These are phyloP conservation scores for Bipolaris victoriae DNA, from an alignment of 2,329 filamentous ascomycete genomes.

Conservation along the genomic window DNA sequence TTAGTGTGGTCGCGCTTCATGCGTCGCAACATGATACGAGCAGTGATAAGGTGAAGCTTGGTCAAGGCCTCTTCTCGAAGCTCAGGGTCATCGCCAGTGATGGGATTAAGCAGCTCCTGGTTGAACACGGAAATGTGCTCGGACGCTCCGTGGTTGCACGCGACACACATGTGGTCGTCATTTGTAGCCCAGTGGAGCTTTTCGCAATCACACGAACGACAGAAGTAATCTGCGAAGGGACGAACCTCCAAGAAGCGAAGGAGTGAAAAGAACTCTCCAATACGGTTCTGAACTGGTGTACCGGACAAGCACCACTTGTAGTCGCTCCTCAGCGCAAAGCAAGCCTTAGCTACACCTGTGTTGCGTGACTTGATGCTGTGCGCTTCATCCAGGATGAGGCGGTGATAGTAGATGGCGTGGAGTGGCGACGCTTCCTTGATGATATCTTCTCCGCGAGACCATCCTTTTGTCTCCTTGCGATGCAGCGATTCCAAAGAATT, in stretches of 20 bases:
- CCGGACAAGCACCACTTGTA: constrained; percentile 97
- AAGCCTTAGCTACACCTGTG: constrained; percentile 91
- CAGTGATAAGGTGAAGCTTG: constrained; percentile 87
- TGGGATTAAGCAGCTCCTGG: constrained; percentile 88
- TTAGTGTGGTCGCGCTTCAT: constrained; percentile 93
- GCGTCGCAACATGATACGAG: constrained; percentile 92
- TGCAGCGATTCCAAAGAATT: constrained; percentile 88
- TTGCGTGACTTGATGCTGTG: constrained; percentile 92
- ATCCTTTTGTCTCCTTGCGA: constrained; percentile 90
- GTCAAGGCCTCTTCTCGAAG: constrained; percentile 73
- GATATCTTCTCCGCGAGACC: constrained; percentile 77
- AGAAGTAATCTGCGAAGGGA: constrained; percentile 93
- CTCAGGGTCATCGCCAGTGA: constrained; percentile 55
- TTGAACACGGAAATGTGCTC: constrained; percentile 85
- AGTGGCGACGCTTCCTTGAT: constrained; percentile 79
- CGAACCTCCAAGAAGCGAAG: constrained; percentile 87
- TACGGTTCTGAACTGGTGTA: constrained; percentile 94
- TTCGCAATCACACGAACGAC: constrained; percentile 82
- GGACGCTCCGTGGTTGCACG: constrained; percentile 70
- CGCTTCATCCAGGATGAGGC: constrained; percentile 91
- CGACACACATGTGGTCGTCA: constrained; percentile 70
- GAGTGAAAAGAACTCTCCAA: constrained; percentile 95
- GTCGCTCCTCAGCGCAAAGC: constrained; percentile 83
- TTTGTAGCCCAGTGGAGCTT: constrained; percentile 83
- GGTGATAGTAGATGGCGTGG: constrained; percentile 85